phyloP scores from a whole-genome alignment of 2,329 filamentous ascomycete species.

The Pseudopithomyces maydicus region DNA sequence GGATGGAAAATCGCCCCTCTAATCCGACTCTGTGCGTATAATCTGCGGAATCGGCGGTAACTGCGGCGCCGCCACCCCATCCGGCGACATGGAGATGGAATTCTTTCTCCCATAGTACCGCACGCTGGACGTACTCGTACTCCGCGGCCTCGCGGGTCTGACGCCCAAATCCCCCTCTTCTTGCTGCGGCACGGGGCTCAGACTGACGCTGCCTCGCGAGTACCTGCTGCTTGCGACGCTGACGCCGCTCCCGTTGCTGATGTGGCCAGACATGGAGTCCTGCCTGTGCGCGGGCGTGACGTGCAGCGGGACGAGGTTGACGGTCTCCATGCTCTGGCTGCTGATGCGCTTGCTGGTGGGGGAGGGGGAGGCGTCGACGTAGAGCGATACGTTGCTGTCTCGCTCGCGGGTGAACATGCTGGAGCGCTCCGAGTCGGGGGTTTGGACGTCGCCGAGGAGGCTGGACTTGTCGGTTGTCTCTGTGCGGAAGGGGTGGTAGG shows the following conservation, averaged over 20 bases:
- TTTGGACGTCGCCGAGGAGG: constrained; percentile 27
- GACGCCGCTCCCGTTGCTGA: constrained; percentile 28
- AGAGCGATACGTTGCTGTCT: constrained; percentile 35
- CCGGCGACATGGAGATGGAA: constrained; percentile 19
- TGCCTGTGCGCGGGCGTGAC: constrained; percentile 28
- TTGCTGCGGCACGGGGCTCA: constrained; percentile 29
- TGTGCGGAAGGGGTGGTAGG: constrained; percentile 25
- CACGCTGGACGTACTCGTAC: constrained; percentile 33
- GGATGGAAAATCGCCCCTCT: no score
- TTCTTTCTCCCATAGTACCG: constrained; percentile 29
- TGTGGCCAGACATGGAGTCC: constrained; percentile 11
- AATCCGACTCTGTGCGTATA: constrained; percentile 32
- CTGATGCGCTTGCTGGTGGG: constrained; percentile 22
- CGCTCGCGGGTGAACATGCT: constrained; percentile 39
- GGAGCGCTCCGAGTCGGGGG: constrained; percentile 31
- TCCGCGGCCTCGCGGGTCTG: constrained; percentile 25
- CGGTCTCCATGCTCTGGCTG: constrained; percentile 25
- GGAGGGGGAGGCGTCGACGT: constrained; percentile 30
- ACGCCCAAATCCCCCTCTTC: constrained; percentile 23
- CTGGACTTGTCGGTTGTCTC: constrained; percentile 24
- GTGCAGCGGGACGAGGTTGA: constrained; percentile 33
- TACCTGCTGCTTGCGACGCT: constrained; percentile 14
- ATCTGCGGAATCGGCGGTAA: constrained; percentile 30
- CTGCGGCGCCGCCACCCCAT: constrained; percentile 19
- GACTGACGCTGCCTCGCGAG: constrained; percentile 25